These are phyloP conservation scores for Spathaspora gorwiae DNA, from an alignment of 805 yeast species.

Conservation along the genomic window DNA sequence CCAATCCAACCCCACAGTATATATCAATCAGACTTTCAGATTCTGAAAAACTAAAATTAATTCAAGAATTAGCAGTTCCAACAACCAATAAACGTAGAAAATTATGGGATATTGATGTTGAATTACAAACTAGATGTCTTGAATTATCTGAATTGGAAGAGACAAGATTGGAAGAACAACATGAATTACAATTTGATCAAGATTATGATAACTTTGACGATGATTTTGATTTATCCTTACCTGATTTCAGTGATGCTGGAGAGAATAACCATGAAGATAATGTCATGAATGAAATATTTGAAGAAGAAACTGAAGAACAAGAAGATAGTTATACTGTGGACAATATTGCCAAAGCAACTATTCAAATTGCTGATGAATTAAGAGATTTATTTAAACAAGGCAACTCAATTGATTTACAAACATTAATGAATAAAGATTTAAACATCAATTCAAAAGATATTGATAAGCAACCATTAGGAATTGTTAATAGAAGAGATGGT, in stretches of 20 bases:
- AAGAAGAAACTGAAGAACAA: constrained; percentile 3
- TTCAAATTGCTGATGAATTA: constrained; percentile 48
- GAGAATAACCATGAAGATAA: constrained; percentile 8
- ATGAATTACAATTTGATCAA: constrained; percentile 2
- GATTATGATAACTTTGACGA: neutral
- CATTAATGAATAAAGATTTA: constrained; percentile 37
- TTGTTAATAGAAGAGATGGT: constrained; percentile 6
- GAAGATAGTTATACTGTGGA: constrained; percentile 9
- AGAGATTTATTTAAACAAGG: constrained; percentile 22
- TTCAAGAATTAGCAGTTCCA: constrained; percentile 32
- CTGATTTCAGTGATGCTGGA: constrained; percentile 13
- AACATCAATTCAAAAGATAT: constrained; percentile 11
- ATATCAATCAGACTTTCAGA: constrained; percentile 25
- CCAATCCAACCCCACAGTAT: constrained; percentile 10
- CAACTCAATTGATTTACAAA: constrained; percentile 26
- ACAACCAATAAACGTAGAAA: constrained; percentile 23
- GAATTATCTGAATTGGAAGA: constrained; percentile 22
- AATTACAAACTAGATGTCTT: constrained; percentile 24
- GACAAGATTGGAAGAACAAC: constrained; percentile 15
- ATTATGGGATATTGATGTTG: constrained; percentile 25
- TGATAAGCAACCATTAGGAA: constrained; percentile 5
- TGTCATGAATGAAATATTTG: constrained; percentile 1
- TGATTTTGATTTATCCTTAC: constrained; percentile 21
- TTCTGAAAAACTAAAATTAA: constrained; percentile 29
- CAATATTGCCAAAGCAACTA: constrained; percentile 45